A percentile compares a stretch with the other conserved stretches of the same genome.
These are phyloP conservation scores for Fusarium incarnatum DNA, from an alignment of 2,329 filamentous ascomycete species.

Conservation along the genomic window DNA sequence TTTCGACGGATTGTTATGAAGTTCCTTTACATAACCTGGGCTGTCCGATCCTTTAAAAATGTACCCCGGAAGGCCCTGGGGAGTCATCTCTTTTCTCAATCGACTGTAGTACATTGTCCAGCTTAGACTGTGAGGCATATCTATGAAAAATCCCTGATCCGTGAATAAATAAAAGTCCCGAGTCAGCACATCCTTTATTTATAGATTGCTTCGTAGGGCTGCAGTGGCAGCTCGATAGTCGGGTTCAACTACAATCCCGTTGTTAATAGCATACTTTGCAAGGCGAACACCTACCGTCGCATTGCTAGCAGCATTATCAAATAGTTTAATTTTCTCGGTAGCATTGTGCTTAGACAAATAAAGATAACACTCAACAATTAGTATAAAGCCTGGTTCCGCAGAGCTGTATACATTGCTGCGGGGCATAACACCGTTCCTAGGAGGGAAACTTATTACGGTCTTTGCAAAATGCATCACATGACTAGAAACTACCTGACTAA, in stretches of 20 bases:
- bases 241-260: not conserved
- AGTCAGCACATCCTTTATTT: not conserved
- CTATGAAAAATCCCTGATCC: constrained; percentile 5
- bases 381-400: no score
- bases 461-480: no score
- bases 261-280: not conserved
- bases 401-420: no score
- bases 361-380: no score
- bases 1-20: not conserved
- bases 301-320: no score
- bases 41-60: not conserved
- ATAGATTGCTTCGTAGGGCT: not conserved
- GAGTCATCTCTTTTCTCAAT: not conserved
- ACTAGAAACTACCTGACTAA: no score
- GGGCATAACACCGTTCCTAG: no score
- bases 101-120: not conserved
- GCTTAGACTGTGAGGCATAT: not conserved
- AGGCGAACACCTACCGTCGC: constrained; percentile 7
- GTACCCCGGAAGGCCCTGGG: not conserved
- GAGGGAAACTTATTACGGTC: no score
- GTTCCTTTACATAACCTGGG: not conserved
- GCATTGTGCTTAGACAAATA: no score
- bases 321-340: no score
- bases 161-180: constrained; percentile 15
- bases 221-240: not conserved